phyloP scores from a whole-genome alignment of 176 grass and related monocot genomes.

The Dactylis glomerata region DNA sequence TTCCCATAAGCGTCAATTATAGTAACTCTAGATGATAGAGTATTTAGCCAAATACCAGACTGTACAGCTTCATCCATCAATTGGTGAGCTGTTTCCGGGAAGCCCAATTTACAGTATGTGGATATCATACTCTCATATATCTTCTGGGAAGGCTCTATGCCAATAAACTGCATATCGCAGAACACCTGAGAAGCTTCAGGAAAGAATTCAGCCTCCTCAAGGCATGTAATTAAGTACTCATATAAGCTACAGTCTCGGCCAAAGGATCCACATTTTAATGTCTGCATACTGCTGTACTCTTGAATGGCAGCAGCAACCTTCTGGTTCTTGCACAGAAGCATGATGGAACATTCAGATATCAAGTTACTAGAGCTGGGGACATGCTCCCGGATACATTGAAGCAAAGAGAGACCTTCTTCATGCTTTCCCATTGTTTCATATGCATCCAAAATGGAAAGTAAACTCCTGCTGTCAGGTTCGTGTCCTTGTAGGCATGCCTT shows the following conservation, averaged over 20 bases:
- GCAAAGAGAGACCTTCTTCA: constrained; percentile 61
- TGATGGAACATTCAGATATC: constrained; percentile 72
- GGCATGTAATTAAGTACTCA: constrained; percentile 70
- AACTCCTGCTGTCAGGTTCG: constrained; percentile 54
- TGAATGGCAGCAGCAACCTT: constrained; percentile 53
- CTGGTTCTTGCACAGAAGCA: constrained; percentile 68
- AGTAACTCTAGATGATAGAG: constrained; percentile 47
- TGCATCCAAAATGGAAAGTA: constrained; percentile 64
- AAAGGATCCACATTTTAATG: constrained; percentile 40
- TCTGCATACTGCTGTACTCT: constrained; percentile 54
- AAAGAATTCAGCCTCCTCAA: constrained; percentile 57
- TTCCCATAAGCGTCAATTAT: constrained; percentile 82
- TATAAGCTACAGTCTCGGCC: constrained; percentile 50
- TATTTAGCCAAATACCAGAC: constrained; percentile 45
- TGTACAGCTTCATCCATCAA: constrained; percentile 61
- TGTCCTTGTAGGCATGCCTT: constrained; percentile 59
- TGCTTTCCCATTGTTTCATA: constrained; percentile 47
- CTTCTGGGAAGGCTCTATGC: constrained; percentile 57
- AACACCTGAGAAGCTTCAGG: constrained; percentile 75
- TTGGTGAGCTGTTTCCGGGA: constrained; percentile 75
- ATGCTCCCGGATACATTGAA: constrained; percentile 59
- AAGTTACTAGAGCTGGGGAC: constrained; percentile 44
- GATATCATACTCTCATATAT: constrained; percentile 62
- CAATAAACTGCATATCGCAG: constrained; percentile 78
- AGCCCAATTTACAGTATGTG: constrained; percentile 78